A percentile compares a stretch with the other conserved stretches of the same genome.
Evolutionary conservation across 371 early-diverging fungal species (phyloP).

Genomic region (Sporodiniella umbellata): DNA sequence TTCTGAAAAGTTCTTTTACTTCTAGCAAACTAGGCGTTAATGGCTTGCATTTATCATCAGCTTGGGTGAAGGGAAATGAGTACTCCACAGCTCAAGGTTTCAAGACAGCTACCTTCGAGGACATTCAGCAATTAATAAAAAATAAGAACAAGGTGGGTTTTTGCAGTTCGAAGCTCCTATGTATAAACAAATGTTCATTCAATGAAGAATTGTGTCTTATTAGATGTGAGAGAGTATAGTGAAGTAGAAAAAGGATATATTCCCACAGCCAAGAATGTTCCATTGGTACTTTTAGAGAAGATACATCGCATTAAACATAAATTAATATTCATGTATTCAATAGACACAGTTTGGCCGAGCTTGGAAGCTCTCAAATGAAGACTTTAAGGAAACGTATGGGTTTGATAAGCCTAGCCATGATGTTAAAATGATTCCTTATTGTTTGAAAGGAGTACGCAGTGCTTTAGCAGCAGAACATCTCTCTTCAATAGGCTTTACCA

Average conservation of each 20-base stretch:
- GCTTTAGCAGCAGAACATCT: slow-evolving; percentile 50
- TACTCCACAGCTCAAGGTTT: background rate
- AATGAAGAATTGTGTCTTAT: slow-evolving; percentile 26
- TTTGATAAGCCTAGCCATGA: slow-evolving; percentile 44
- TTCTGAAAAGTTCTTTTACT: too few relatives aligned
- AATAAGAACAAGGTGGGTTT: background rate
- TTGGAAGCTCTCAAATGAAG: slow-evolving; percentile 37
- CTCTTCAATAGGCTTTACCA: slow-evolving; percentile 39
- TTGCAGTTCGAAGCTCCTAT: too few relatives aligned
- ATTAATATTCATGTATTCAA: background rate
- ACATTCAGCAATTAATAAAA: slow-evolving; percentile 3
- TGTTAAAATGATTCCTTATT: slow-evolving; percentile 52
- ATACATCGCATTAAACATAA: background rate
- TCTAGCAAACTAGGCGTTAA: background rate
- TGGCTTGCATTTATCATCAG: background rate
- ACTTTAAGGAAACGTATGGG: slow-evolving; percentile 53
- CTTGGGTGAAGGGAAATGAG: background rate
- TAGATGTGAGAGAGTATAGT: slow-evolving; percentile 60
- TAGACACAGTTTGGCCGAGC: slow-evolving; percentile 53
- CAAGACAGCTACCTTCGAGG: background rate
- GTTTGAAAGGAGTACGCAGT: slow-evolving; percentile 59
- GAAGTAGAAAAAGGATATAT: slow-evolving; percentile 56
- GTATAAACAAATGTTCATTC: background rate
- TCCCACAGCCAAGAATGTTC: slow-evolving; percentile 59
- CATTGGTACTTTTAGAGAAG: slow-evolving; percentile 38